A percentile compares a stretch with the other conserved stretches of the same genome.
Conservation (phyloP, 495 filamentous ascomycete species). For the Podospora sp. region DNA sequence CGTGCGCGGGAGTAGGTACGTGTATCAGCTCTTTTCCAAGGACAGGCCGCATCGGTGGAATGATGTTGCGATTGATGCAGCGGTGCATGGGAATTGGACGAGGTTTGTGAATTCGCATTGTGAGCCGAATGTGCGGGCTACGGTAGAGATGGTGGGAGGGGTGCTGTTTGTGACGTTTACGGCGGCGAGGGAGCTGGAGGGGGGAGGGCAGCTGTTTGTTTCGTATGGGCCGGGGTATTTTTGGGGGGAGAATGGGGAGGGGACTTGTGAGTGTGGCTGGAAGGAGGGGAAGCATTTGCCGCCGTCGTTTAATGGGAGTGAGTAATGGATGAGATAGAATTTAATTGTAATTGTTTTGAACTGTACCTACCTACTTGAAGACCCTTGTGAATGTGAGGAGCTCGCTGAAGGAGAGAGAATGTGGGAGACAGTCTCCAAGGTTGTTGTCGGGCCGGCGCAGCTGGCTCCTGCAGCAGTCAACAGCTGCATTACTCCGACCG, state of each 20-base stretch:
- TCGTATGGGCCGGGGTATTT: conserved; percentile 30
- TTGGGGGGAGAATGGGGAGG: background rate
- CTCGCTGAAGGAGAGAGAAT: background rate
- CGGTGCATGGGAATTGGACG: conserved; percentile 31
- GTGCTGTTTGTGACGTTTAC: conserved; percentile 21
- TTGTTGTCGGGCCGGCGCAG: too few species aligned
- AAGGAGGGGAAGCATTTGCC: background rate
- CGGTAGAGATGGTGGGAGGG: conserved; percentile 13
- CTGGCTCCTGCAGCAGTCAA: too few species aligned
- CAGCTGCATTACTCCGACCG: background rate
- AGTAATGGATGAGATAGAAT: too few species aligned
- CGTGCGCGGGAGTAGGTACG: background rate
- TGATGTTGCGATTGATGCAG: conserved; percentile 16
- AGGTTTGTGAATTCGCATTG: conserved; percentile 34
- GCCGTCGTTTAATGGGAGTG: background rate
- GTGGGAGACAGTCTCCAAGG: background rate
- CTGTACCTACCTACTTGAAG: too few species aligned
- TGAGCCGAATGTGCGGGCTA: conserved; percentile 20
- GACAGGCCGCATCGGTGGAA: background rate
- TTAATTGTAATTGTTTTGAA: too few species aligned
- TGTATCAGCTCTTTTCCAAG: background rate
- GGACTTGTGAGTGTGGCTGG: background rate
- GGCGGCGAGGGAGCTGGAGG: background rate
- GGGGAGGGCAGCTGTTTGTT: conserved; percentile 26
- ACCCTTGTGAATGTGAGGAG: too few species aligned